A percentile compares a stretch with the other conserved stretches of the same genome.
Conservation (phyloP, 2,329 filamentous ascomycete genomes). For the Phaeoacremonium minimum region DNA sequence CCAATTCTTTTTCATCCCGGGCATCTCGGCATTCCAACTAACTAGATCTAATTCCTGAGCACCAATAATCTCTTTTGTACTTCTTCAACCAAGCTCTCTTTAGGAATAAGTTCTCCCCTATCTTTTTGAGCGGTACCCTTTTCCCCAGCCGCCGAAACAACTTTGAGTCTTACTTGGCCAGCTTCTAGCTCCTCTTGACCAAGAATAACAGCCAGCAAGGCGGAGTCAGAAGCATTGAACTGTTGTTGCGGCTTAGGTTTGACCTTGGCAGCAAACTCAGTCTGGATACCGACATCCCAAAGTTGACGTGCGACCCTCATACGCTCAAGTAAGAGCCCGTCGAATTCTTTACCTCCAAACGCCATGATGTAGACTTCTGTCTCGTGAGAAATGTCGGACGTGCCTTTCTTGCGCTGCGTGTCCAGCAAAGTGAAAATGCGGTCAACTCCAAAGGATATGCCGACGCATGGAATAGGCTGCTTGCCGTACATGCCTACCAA, state of each 20-base stretch:
- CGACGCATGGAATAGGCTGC: constrained; percentile 77
- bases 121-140: constrained; percentile 86
- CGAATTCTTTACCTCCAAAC: constrained; percentile 82
- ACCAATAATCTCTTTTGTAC: too few species aligned
- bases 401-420: constrained; percentile 58
- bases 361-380: constrained; percentile 95
- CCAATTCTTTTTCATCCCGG: too few species aligned
- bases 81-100: neutral
- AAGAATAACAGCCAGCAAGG: constrained; percentile 84
- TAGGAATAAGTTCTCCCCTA: constrained; percentile 65
- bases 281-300: constrained; percentile 87
- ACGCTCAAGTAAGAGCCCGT: constrained; percentile 74
- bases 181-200: constrained; percentile 84
- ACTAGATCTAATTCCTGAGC: too few species aligned
- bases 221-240: constrained; percentile 83
- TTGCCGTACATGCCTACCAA: constrained; percentile 89
- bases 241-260: constrained; percentile 86
- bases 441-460: constrained; percentile 86
- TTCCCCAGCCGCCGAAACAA: too few species aligned
- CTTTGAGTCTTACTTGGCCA: too few species aligned
- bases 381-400: constrained; percentile 45
- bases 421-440: constrained; percentile 89
- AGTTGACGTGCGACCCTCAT: constrained; percentile 73
- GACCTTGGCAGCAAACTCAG: constrained; percentile 84
- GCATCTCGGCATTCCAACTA: too few species aligned